Percentiles rank a stretch among this genome's conserved stretches.
Conservation (phyloP, 768 basidiomycete genomes). For the Clavulina sp. region DNA sequence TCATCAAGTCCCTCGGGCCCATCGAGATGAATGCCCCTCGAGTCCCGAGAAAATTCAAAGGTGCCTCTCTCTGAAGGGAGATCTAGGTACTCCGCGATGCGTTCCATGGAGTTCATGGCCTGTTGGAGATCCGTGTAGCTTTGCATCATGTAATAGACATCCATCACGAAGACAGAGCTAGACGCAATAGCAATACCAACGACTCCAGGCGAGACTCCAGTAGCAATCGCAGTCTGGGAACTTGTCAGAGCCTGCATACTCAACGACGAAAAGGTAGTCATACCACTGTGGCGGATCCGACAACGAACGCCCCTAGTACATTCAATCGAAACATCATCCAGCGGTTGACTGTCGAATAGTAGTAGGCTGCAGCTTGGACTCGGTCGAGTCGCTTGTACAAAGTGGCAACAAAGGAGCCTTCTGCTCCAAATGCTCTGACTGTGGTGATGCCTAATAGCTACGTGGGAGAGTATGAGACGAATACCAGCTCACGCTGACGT, state of each 20-base stretch:
- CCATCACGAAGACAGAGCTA: conserved; percentile 30
- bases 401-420: conserved; percentile 8
- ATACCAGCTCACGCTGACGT: too few relatives aligned
- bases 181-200: conserved; percentile 53
- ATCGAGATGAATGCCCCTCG: too few relatives aligned
- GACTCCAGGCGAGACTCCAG: conserved; percentile 4
- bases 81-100: conserved; percentile 77
- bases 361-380: conserved; percentile 3
- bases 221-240: conserved; percentile 23
- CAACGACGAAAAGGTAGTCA: conserved; percentile 57
- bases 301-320: conserved; percentile 75
- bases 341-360: not conserved
- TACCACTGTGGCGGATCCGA: too few relatives aligned
- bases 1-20: too few relatives aligned
- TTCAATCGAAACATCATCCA: conserved; percentile 33
- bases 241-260: conserved; percentile 59
- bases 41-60: too few relatives aligned
- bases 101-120: conserved; percentile 50
- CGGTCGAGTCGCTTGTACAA: conserved; percentile 2
- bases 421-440: conserved; percentile 14
- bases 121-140: not conserved
- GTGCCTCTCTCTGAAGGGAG: conserved; percentile 74
- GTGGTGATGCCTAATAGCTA: conserved; percentile 21
- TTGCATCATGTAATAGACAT: conserved; percentile 11
- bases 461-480: too few relatives aligned